Conservation (phyloP, 2,329 filamentous ascomycete species). For the Botrytis byssoidea region DNA sequence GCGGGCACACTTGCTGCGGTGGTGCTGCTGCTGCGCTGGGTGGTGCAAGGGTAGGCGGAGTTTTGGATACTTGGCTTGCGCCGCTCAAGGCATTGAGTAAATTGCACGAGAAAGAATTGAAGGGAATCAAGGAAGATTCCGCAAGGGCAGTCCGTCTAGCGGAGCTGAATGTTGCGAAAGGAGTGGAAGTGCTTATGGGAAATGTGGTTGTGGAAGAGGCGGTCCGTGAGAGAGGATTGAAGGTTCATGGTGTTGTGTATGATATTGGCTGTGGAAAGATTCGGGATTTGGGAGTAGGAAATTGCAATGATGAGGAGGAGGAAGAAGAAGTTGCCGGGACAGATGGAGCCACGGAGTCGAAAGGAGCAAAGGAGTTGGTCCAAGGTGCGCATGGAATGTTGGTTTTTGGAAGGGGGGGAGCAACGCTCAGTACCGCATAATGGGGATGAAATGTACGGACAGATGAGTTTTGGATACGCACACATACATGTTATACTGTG, state of each 20-base stretch:
- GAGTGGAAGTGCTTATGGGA: constrained; percentile 64
- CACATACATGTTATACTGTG: constrained; percentile 3
- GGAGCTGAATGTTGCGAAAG: constrained; percentile 72
- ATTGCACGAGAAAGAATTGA: constrained; percentile 55
- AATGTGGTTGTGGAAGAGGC: constrained; percentile 70
- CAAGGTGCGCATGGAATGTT: constrained; percentile 51
- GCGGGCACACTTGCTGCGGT: constrained; percentile 67
- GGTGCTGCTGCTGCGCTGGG: constrained; percentile 60
- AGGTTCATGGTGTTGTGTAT: constrained; percentile 77
- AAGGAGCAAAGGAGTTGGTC: constrained; percentile 26
- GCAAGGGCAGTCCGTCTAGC: constrained; percentile 61
- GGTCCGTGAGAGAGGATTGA: constrained; percentile 65
- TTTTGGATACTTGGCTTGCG: constrained; percentile 55
- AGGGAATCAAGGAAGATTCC: constrained; percentile 51
- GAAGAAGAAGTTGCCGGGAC: constrained; percentile 40
- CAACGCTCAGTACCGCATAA: constrained; percentile 38
- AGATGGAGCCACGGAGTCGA: constrained; percentile 16
- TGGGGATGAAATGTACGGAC: constrained; percentile 32
- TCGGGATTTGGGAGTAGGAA: constrained; percentile 49
- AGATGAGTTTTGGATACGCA: constrained; percentile 16
- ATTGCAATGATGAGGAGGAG: constrained; percentile 22
- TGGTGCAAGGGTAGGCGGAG: constrained; percentile 49
- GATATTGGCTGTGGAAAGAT: constrained; percentile 55
- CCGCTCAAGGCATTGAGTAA: constrained; percentile 48
- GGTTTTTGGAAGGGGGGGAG: constrained; percentile 48